phyloP scores from a whole-genome alignment of 441 rosid genomes.

The Corymbia calophylla region DNA sequence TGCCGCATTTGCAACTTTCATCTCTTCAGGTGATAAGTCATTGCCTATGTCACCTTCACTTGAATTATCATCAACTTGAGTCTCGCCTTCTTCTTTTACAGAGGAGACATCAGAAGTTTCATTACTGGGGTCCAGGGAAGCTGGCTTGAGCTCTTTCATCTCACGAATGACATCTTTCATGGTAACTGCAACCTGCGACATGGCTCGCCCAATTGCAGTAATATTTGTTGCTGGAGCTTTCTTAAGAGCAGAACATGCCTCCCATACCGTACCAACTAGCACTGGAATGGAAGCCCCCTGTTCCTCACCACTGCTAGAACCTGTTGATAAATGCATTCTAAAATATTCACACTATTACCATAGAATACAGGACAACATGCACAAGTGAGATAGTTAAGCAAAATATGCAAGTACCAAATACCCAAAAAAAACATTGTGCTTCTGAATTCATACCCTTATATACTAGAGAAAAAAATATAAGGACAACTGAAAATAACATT shows the following conservation, averaged over 20 bases:
- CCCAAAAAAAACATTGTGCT: neutral
- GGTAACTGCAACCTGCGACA: constrained; percentile 80
- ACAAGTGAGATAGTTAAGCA: neutral
- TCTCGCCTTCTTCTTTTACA: constrained; percentile 10
- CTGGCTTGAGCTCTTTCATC: constrained; percentile 89
- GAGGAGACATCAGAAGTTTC: constrained; percentile 25
- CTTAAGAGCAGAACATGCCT: constrained; percentile 74
- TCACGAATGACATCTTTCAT: constrained; percentile 93
- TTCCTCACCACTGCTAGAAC: constrained; percentile 39
- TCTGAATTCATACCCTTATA: neutral
- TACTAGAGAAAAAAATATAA: neutral
- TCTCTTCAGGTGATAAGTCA: constrained; percentile 81
- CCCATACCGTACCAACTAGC: constrained; percentile 87
- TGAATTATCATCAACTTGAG: constrained; percentile 16
- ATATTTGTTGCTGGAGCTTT: constrained; percentile 81
- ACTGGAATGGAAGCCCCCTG: constrained; percentile 42
- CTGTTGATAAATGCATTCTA: neutral
- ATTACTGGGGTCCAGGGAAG: constrained; percentile 10
- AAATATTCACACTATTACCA: neutral
- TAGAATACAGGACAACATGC: neutral
- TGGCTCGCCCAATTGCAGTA: constrained; percentile 76
- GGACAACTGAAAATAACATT: neutral
- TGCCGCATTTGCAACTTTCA: constrained; percentile 65
- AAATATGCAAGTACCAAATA: neutral
- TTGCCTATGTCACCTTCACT: constrained; percentile 55